A percentile compares a stretch with the other conserved stretches of the same genome.
These are phyloP conservation scores for Sporobolomyces roseus DNA, from an alignment of 768 basidiomycete genomes.

Conservation along the genomic window DNA sequence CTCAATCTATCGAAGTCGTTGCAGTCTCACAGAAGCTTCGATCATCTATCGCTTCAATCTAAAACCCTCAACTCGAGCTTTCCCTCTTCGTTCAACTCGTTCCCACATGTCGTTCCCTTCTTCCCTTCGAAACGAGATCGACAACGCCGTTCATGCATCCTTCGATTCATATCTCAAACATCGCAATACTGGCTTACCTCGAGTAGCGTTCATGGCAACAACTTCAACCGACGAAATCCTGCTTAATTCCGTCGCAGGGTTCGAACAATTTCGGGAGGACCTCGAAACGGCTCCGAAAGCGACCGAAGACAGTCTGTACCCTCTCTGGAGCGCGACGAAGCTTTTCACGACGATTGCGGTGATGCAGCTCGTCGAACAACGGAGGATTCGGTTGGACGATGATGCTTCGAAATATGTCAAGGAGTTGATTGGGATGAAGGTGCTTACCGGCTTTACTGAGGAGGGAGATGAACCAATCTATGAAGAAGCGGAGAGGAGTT, in stretches of 20 bases:
- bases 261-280: neutral
- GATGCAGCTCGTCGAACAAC: slow-evolving; percentile 46
- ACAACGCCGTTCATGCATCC: neutral
- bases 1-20: too few relatives aligned
- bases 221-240: neutral
- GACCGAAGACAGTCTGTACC: neutral
- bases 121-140: neutral
- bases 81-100: neutral
- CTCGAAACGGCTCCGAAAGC: neutral
- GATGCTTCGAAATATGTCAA: slow-evolving; percentile 39
- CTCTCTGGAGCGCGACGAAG: slow-evolving; percentile 47
- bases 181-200: slow-evolving; percentile 5
- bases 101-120: too few relatives aligned
- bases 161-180: neutral
- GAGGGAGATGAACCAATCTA: slow-evolving; percentile 34
- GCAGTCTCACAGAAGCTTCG: too few relatives aligned
- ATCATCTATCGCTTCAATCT: too few relatives aligned
- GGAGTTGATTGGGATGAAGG: slow-evolving; percentile 40
- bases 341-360: slow-evolving; percentile 45
- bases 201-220: slow-evolving; percentile 15
- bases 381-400: slow-evolving; percentile 43
- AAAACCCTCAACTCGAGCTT: neutral
- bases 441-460: slow-evolving; percentile 43
- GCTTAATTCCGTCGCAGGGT: slow-evolving; percentile 11
- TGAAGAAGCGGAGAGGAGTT: slow-evolving; percentile 38